Percentiles rank a stretch among this genome's conserved stretches.
Conservation (phyloP, 108 stramenopile genomes). For the Conticribra guillardii region DNA sequence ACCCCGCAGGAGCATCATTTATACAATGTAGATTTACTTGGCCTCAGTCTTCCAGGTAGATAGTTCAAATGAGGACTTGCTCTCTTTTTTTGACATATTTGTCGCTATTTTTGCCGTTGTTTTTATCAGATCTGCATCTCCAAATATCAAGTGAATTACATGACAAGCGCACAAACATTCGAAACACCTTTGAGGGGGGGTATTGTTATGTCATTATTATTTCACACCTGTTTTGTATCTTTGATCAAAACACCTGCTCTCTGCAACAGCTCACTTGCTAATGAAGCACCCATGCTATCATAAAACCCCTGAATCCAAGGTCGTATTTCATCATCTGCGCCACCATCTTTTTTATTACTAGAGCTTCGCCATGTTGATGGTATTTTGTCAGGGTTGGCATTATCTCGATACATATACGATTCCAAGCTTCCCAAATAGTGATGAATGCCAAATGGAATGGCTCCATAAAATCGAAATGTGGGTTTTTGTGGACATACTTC, state of each 20-base stretch:
- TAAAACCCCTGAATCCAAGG: conserved; percentile 57
- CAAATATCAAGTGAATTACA: no score
- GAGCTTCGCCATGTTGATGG: not conserved
- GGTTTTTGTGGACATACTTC: not conserved
- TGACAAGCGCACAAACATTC: no score
- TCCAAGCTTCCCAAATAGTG: conserved; percentile 57
- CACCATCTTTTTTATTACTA: not conserved
- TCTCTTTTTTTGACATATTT: no score
- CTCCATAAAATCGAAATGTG: not conserved
- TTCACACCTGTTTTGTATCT: no score
- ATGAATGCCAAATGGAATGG: conserved; percentile 39
- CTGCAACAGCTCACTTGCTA: not conserved
- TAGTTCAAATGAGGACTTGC: no score
- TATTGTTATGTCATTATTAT: no score
- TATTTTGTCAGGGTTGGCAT: conserved; percentile 30
- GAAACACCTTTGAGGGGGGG: no score
- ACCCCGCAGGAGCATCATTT: no score
- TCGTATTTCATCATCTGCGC: conserved; percentile 39
- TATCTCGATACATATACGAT: conserved; percentile 54
- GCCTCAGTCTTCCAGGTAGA: no score
- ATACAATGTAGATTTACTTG: no score
- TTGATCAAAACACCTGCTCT: not conserved
- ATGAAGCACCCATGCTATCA: not conserved
- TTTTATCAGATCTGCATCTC: no score
- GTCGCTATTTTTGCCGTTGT: no score